Percentiles rank a stretch among this genome's conserved stretches.
Conservation (phyloP, 2,329 filamentous ascomycete genomes). For the Lomentospora prolificans region DNA sequence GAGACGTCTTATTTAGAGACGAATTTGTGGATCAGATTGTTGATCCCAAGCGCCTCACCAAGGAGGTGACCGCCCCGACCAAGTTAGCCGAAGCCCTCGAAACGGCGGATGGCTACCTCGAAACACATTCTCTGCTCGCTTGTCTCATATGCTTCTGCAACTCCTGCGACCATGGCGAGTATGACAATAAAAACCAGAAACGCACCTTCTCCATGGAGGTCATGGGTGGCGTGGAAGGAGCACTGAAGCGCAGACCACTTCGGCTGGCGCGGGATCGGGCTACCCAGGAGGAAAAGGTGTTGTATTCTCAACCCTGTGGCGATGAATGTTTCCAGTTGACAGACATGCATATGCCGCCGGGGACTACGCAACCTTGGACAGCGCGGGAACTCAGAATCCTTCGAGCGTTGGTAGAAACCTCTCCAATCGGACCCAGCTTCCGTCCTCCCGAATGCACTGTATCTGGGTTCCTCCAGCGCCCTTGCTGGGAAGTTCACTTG, state of each 20-base stretch:
- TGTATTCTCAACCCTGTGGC: slow-evolving; percentile 9
- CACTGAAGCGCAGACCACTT: slow-evolving; percentile 7
- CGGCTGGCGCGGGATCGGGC: slow-evolving; percentile 6
- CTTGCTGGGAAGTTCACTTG: slow-evolving; percentile 40
- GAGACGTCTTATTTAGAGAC: slow-evolving; percentile 43
- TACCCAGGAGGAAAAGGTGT: slow-evolving; percentile 1
- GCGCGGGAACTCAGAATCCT: slow-evolving; percentile 39
- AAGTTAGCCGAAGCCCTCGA: slow-evolving; percentile 19
- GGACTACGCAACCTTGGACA: slow-evolving; percentile 29
- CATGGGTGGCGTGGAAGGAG: slow-evolving; percentile 6
- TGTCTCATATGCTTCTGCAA: slow-evolving; percentile 51
- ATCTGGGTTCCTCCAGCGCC: slow-evolving; percentile 38
- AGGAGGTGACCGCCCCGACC: slow-evolving; percentile 27
- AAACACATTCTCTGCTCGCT: slow-evolving; percentile 44
- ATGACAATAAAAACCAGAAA: slow-evolving; percentile 42
- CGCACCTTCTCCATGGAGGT: slow-evolving; percentile 42
- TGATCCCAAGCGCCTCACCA: slow-evolving; percentile 43
- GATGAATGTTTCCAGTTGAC: slow-evolving; percentile 8
- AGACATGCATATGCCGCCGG: background rate
- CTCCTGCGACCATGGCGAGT: slow-evolving; percentile 53
- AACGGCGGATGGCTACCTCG: slow-evolving; percentile 24
- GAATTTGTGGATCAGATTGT: slow-evolving; percentile 43
- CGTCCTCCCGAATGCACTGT: slow-evolving; percentile 37
- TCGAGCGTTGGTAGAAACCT: slow-evolving; percentile 34
- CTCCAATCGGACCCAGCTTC: slow-evolving; percentile 28